phyloP scores from a whole-genome alignment of 345 rosid species.

The Bruguiera sexangula region DNA sequence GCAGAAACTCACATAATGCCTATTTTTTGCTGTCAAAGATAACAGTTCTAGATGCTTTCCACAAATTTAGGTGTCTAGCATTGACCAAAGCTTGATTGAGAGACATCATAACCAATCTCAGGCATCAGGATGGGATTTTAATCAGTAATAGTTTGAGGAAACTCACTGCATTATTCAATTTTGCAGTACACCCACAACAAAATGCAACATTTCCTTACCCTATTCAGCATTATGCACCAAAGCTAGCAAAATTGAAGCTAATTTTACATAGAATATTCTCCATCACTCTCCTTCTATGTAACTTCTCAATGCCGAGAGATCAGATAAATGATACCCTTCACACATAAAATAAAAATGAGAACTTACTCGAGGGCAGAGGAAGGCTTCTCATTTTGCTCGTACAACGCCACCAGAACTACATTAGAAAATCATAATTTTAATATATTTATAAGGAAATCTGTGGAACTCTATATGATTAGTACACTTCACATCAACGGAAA shows the following conservation, averaged over 20 bases:
- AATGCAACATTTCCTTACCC: background rate
- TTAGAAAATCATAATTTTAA: background rate
- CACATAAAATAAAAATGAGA: background rate
- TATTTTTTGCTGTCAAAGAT: background rate
- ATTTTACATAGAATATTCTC: too few species aligned
- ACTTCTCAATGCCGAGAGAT: too few species aligned
- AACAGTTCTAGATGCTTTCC: background rate
- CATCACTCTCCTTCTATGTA: too few species aligned
- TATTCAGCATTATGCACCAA: background rate
- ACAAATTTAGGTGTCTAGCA: too few species aligned
- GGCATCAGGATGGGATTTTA: too few species aligned
- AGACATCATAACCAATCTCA: too few species aligned
- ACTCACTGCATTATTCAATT: background rate
- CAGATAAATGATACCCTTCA: background rate
- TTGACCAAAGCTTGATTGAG: too few species aligned
- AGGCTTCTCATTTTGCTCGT: slow-evolving; percentile 92
- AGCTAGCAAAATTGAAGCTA: too few species aligned
- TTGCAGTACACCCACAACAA: background rate
- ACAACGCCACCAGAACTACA: slow-evolving; percentile 76
- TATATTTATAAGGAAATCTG: too few species aligned
- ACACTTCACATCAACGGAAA: background rate
- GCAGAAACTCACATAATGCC: background rate
- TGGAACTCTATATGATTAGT: too few species aligned
- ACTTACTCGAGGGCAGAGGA: slow-evolving; percentile 91
- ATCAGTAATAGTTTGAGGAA: too few species aligned